These are phyloP conservation scores for Aureobasidium sp. DNA, from an alignment of 2,329 filamentous ascomycete species.

Conservation along the genomic window DNA sequence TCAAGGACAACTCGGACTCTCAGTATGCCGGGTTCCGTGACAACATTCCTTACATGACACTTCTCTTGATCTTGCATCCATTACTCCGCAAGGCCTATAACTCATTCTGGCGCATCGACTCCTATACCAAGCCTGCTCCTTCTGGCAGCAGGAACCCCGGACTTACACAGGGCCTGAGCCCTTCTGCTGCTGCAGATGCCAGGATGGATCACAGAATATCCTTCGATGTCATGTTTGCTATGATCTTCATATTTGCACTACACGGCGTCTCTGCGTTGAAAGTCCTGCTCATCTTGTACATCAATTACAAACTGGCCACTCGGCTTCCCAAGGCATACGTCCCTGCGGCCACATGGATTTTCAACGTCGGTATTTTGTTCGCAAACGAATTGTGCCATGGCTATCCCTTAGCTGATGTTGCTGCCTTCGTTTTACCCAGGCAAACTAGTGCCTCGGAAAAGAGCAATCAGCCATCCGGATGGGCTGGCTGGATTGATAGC, in stretches of 20 bases:
- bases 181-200: conserved; percentile 47
- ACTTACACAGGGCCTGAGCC: conserved; percentile 36
- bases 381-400: conserved; percentile 79
- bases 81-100: conserved; percentile 69
- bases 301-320: conserved; percentile 77
- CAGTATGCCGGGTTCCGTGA: conserved; percentile 81
- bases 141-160: conserved; percentile 28
- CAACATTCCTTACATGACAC: conserved; percentile 74
- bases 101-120: conserved; percentile 36
- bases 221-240: conserved; percentile 77
- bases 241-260: conserved; percentile 68
- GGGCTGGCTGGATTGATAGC: conserved; percentile 68
- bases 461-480: conserved; percentile 39
- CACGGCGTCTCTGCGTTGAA: conserved; percentile 85
- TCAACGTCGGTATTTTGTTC: conserved; percentile 81
- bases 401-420: conserved; percentile 64
- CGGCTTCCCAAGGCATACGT: conserved; percentile 62
- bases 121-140: conserved; percentile 38
- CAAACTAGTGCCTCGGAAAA: conserved; percentile 32
- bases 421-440: conserved; percentile 43
- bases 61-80: conserved; percentile 72
- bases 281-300: conserved; percentile 67
- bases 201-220: conserved; percentile 58
- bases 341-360: conserved; percentile 75
- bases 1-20: conserved; percentile 75